phyloP scores from a whole-genome alignment of 2,329 filamentous ascomycete genomes.

The Trichoderma harzianum region DNA sequence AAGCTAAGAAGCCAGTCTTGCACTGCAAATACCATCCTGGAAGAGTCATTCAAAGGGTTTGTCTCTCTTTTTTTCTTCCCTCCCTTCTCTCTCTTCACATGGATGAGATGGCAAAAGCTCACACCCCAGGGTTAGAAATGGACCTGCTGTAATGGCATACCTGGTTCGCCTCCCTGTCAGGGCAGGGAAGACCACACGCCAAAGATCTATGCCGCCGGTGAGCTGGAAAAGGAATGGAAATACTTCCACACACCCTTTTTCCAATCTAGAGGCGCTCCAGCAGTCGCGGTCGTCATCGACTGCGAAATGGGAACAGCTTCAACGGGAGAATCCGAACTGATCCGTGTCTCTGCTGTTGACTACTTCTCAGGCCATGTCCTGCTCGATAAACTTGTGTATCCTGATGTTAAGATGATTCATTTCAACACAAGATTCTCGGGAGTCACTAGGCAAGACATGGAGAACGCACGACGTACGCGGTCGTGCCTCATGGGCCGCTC shows the following conservation, averaged over 20 bases:
- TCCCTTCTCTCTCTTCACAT: fast-evolving
- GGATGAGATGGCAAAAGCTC: background rate
- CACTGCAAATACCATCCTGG: constrained; percentile 31
- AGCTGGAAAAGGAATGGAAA: constrained; percentile 29
- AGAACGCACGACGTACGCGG: constrained; percentile 30
- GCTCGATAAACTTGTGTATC: constrained; percentile 49
- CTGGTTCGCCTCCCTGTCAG: constrained; percentile 26
- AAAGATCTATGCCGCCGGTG: constrained; percentile 23
- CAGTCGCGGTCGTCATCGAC: constrained; percentile 44
- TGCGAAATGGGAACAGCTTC: constrained; percentile 53
- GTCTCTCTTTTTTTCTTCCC: background rate
- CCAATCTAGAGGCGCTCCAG: background rate
- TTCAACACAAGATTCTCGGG: constrained; percentile 51
- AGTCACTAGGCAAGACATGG: constrained; percentile 40
- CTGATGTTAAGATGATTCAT: constrained; percentile 43
- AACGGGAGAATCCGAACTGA: constrained; percentile 47
- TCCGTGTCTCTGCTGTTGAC: constrained; percentile 50
- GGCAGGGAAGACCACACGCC: constrained; percentile 27
- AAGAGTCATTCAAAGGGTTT: constrained; percentile 28
- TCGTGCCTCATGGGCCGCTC: constrained; percentile 41
- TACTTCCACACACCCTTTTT: constrained; percentile 24
- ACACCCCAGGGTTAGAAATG: constrained; percentile 24
- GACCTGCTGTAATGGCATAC: constrained; percentile 30
- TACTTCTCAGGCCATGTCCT: constrained; percentile 48
- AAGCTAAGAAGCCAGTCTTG: constrained; percentile 2